phyloP scores from a whole-genome alignment of 2,329 filamentous ascomycete genomes.

The Chaetomiaceae sp. region DNA sequence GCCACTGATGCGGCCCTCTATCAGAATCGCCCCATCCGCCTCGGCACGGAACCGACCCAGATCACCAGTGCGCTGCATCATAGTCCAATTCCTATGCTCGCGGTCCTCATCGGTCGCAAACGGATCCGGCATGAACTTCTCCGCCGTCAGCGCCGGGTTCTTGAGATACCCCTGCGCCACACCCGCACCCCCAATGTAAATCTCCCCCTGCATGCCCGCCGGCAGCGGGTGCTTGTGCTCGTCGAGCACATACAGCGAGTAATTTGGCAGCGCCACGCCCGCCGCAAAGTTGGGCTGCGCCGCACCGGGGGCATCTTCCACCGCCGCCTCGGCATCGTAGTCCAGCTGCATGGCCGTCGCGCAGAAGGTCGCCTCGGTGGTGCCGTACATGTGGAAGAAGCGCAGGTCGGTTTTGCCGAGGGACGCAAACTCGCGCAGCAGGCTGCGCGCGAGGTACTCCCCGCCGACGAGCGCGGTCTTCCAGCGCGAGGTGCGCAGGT shows the following conservation, averaged over 20 bases:
- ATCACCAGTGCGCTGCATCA: neutral
- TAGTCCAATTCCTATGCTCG: neutral
- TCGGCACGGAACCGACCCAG: neutral
- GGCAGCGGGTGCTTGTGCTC: conserved; percentile 3
- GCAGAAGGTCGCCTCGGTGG: conserved; percentile 11
- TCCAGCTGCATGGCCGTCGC: neutral
- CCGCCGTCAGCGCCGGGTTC: neutral
- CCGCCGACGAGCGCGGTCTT: conserved; percentile 29
- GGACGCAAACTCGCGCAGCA: conserved; percentile 6
- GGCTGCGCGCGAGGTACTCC: conserved; percentile 22
- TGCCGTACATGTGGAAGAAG: conserved; percentile 18
- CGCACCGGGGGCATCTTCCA: neutral
- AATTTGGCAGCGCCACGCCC: conserved; percentile 10
- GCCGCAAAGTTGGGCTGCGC: neutral
- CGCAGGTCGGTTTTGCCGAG: conserved; percentile 12
- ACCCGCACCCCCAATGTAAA: conserved; percentile 14
- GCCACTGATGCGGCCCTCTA: neutral
- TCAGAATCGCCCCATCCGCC: neutral
- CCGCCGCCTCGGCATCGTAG: too few relatives aligned
- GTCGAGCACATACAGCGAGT: conserved; percentile 13
- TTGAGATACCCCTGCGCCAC: conserved; percentile 16
- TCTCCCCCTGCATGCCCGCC: conserved; percentile 7
- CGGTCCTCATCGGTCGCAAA: neutral
- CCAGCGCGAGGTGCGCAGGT: conserved; percentile 22
- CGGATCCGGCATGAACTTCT: neutral